These are phyloP conservation scores for Penicillium salamii DNA, from an alignment of 495 filamentous ascomycete genomes.

Conservation along the genomic window DNA sequence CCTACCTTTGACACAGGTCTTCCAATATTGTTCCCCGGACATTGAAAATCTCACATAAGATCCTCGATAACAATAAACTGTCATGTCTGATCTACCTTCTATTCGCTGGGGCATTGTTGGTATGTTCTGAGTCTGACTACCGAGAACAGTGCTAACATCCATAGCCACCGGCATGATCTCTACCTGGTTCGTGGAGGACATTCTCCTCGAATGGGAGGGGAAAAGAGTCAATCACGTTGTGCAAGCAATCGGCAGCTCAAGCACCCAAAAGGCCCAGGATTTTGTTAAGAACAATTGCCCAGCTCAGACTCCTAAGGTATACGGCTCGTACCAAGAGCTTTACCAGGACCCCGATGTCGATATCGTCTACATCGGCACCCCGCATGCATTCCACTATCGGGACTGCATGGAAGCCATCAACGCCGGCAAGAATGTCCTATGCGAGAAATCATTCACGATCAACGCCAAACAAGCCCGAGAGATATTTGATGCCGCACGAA, in stretches of 20 bases:
- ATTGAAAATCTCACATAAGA: too few species aligned
- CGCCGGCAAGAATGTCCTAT: constrained; percentile 40
- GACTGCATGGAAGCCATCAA: constrained; percentile 41
- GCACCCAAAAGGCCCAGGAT: constrained; percentile 20
- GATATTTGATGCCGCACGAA: constrained; percentile 36
- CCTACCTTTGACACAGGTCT: too few species aligned
- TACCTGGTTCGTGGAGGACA: constrained; percentile 27
- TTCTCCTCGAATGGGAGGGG: constrained; percentile 17
- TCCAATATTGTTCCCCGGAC: too few species aligned
- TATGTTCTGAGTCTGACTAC: background rate
- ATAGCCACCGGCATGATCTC: constrained; percentile 25
- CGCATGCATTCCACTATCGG: constrained; percentile 38
- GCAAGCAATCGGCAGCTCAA: constrained; percentile 33
- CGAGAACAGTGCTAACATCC: background rate
- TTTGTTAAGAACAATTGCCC: constrained; percentile 22
- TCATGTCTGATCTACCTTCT: constrained; percentile 6
- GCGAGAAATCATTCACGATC: constrained; percentile 43
- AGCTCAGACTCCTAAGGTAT: constrained; percentile 15
- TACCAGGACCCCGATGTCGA: constrained; percentile 37
- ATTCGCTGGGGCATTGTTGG: constrained; percentile 11
- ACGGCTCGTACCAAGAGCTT: constrained; percentile 30
- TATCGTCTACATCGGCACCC: constrained; percentile 45
- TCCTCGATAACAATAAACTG: too few species aligned
- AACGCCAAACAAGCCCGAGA: constrained; percentile 34
- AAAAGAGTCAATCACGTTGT: constrained; percentile 28